Conservation (phyloP, 2,329 filamentous ascomycete genomes). For the Diplodia sapinea region DNA sequence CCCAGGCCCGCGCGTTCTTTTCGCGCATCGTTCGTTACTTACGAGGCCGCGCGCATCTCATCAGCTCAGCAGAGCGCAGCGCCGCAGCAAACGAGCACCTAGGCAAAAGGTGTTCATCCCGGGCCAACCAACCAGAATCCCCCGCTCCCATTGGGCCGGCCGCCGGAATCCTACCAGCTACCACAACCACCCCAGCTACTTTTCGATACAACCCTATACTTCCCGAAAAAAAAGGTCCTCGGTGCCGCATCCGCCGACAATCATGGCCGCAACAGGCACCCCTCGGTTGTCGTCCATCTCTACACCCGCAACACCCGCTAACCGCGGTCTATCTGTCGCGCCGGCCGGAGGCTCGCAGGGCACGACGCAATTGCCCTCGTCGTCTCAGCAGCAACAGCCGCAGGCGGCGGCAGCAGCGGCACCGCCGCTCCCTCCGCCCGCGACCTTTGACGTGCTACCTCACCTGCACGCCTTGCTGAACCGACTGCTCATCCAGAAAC, state of each 20-base stretch:
- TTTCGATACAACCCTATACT: neutral
- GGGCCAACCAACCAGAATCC: neutral
- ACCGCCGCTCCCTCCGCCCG: conserved; percentile 73
- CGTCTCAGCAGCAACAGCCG: conserved; percentile 12
- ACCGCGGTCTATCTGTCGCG: conserved; percentile 12
- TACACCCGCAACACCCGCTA: conserved; percentile 24
- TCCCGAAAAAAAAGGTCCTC: neutral
- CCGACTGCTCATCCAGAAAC: conserved; percentile 61
- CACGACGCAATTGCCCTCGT: neutral
- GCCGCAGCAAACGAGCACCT: too few species aligned
- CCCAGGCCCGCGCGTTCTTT: neutral
- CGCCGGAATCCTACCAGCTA: neutral
- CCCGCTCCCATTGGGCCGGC: conserved; percentile 3
- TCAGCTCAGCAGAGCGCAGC: neutral
- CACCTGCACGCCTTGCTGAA: conserved; percentile 79
- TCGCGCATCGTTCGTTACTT: conserved; percentile 1
- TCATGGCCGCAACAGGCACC: conserved; percentile 29
- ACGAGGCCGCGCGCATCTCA: neutral
- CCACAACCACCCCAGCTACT: neutral
- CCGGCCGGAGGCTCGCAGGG: conserved; percentile 1
- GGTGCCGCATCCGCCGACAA: conserved; percentile 9
- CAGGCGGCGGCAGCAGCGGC: conserved; percentile 36
- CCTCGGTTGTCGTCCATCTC: conserved; percentile 18
- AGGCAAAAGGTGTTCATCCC: neutral
- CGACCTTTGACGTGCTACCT: conserved; percentile 84